Percentiles rank a stretch among this genome's conserved stretches.
phyloP scores from a whole-genome alignment of 805 yeast species.

The Jamesozyma hellenica region DNA sequence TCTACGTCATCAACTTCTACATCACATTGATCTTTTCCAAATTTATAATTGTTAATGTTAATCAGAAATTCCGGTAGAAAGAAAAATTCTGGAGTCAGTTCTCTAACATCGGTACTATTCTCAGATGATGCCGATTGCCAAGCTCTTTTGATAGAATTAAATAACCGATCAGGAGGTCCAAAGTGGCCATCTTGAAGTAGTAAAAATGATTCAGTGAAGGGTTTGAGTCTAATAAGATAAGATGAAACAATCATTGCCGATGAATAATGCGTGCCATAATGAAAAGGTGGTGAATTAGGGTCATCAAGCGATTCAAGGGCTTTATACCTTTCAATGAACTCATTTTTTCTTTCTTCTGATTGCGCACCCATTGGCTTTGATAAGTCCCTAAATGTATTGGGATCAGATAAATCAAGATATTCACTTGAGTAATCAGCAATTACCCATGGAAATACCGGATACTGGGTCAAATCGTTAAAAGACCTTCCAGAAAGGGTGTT shows the following conservation, averaged over 20 bases:
- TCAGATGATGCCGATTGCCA: conserved; percentile 76
- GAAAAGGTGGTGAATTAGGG: conserved; percentile 61
- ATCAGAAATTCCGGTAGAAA: conserved; percentile 68
- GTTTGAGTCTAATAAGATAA: conserved; percentile 63
- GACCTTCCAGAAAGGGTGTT: conserved; percentile 85
- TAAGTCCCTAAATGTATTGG: conserved; percentile 58
- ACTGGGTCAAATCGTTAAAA: conserved; percentile 79
- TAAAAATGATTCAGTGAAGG: conserved; percentile 71
- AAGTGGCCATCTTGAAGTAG: conserved; percentile 78
- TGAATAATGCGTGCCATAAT: conserved; percentile 88
- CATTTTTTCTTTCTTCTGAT: conserved; percentile 43
- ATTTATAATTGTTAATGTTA: conserved; percentile 55
- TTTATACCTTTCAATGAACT: conserved; percentile 62
- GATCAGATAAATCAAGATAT: conserved; percentile 52
- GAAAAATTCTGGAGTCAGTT: conserved; percentile 77
- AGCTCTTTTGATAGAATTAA: conserved; percentile 62
- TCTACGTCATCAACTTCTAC: conserved; percentile 47
- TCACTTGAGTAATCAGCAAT: conserved; percentile 72
- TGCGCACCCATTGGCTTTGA: conserved; percentile 93
- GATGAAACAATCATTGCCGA: conserved; percentile 90
- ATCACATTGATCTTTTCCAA: conserved; percentile 63
- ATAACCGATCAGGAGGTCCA: conserved; percentile 80
- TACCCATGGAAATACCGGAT: conserved; percentile 90
- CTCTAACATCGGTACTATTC: conserved; percentile 80
- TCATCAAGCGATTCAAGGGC: conserved; percentile 58